Evolutionary conservation across 352 stramenopile species (phyloP), one percentile per base, ranked within the genome.

Genomic region (Plasmopara halstedii): DNA sequence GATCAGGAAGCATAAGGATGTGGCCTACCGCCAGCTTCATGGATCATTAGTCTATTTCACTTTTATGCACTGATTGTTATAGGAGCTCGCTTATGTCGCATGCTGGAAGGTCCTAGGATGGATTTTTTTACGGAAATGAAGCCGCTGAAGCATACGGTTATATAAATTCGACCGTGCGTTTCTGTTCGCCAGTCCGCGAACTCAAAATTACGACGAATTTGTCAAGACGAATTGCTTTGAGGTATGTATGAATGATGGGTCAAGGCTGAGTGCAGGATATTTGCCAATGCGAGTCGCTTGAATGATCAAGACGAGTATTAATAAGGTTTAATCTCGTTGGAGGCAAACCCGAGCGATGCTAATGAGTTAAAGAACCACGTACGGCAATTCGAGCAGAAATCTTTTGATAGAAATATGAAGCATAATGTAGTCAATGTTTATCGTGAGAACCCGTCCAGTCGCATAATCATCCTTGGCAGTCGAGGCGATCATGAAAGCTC

Each of bases 231-330:
- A 2, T 0, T 67, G 53, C 36, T 53, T 56, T 23, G 49, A 46
- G 20, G 43, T 66, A 31, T 58, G 48, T 35, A 59, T 67, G 58
- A 56, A 63, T 59, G 53, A 50, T 63, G 58, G 58, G 59, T 37
- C 14, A 63, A 36, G 52, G 21, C 0, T 8, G 58, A 67, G 47
- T 59, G 58, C 17, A 32, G 50, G 19, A 15, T 7, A 2, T 50
- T 62, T 22, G 57, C 42, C 32, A 32, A 62, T 4, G 15, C 22
- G 17, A 47, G 58, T 42, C 4, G 46, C 2, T 41, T 37, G 26
- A 23, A 54, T 8, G 42, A 54, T 10, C 39, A 51, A 50, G 42
- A 62, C 13, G 42, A 58, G 31, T 66, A 42, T 36, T 48, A 14
- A 46, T 25, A 23, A 62, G 32, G 23, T 62, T 58, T 29, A 51